phyloP scores from a whole-genome alignment of 2,329 filamentous ascomycete genomes.

The Aspergillus novofumigatus region DNA sequence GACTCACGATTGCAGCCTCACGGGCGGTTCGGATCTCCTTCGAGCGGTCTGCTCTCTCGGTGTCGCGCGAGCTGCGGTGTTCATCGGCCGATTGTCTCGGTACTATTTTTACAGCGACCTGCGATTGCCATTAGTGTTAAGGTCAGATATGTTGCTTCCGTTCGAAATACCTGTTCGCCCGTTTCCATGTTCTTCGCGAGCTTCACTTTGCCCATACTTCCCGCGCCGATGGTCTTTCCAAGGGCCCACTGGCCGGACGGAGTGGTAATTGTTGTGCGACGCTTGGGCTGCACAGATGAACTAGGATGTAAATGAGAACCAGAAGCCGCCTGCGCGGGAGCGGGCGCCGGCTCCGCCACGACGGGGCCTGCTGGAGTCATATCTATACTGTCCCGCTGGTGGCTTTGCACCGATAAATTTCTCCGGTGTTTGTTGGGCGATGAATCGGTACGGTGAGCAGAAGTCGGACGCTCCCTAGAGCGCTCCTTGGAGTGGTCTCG shows the following conservation, averaged over 20 bases:
- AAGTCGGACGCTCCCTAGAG: conserved; percentile 38
- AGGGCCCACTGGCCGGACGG: conserved; percentile 90
- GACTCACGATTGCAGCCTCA: conserved; percentile 92
- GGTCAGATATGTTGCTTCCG: not conserved
- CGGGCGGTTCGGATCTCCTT: conserved; percentile 93
- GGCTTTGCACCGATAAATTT: conserved; percentile 37
- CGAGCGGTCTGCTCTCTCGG: conserved; percentile 88
- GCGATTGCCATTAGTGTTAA: conserved; percentile 6
- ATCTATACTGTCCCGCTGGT: conserved; percentile 42
- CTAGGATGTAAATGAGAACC: conserved; percentile 27
- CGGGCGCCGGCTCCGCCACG: conserved; percentile 51
- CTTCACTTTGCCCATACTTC: conserved; percentile 99
- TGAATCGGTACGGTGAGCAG: conserved; percentile 52
- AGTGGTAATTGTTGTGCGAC: conserved; percentile 80
- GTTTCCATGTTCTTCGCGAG: conserved; percentile 85
- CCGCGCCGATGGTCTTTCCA: conserved; percentile 93
- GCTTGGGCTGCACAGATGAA: conserved; percentile 41
- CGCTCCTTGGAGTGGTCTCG: conserved; percentile 64
- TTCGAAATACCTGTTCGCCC: conserved; percentile 71
- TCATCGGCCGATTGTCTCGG: conserved; percentile 87
- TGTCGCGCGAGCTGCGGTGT: conserved; percentile 65
- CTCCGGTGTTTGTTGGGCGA: conserved; percentile 43
- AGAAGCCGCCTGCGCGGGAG: conserved; percentile 47
- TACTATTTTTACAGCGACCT: conserved; percentile 97
- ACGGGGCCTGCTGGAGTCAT: conserved; percentile 47